Evolutionary conservation across 2,329 filamentous ascomycete species (phyloP).

Genomic region (Nectriaceae sp.): DNA sequence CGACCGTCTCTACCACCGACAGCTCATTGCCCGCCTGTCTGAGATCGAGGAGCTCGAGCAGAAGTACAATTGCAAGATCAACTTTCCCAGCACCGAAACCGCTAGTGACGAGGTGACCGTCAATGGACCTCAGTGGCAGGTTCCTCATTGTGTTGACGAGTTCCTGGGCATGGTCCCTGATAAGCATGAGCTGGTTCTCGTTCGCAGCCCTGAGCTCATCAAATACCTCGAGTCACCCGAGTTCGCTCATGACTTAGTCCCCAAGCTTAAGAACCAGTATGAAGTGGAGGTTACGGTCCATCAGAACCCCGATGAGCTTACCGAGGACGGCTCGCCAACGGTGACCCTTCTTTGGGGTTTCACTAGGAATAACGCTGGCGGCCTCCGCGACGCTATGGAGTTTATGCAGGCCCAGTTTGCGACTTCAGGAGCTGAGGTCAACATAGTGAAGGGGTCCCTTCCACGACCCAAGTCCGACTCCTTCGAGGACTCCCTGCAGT

Average conservation of each 20-base stretch:
- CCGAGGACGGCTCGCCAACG: slow-evolving; percentile 59
- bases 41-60: slow-evolving; percentile 96
- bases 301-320: slow-evolving; percentile 59
- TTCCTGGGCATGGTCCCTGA: slow-evolving; percentile 98
- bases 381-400: slow-evolving; percentile 93
- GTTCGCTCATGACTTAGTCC: slow-evolving; percentile 77
- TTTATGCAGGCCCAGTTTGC: slow-evolving; percentile 86
- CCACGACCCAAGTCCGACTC: slow-evolving; percentile 98
- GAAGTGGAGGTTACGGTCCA: slow-evolving; percentile 84
- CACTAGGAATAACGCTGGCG: slow-evolving; percentile 95
- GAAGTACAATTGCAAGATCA: slow-evolving; percentile 99
- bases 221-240: slow-evolving; percentile 81
- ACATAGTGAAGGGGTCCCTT: slow-evolving; percentile 88
- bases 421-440: slow-evolving; percentile 84
- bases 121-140: slow-evolving; percentile 96
- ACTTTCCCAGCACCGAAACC: slow-evolving; percentile 95
- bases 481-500: slow-evolving; percentile 94
- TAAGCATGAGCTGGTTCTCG: slow-evolving; percentile 86
- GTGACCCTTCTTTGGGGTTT: slow-evolving; percentile 75
- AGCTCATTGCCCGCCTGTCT: slow-evolving; percentile 82
- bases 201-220: slow-evolving; percentile 72
- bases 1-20: slow-evolving; percentile 92
- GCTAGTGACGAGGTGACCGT: slow-evolving; percentile 96
- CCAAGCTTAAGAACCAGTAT: slow-evolving; percentile 87
- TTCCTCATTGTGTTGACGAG: slow-evolving; percentile 93